Evolutionary conservation across 805 yeast genomes (phyloP), one percentile per base, ranked within the genome.

Genomic region (Hanseniaspora pseudoguilliermondii): DNA sequence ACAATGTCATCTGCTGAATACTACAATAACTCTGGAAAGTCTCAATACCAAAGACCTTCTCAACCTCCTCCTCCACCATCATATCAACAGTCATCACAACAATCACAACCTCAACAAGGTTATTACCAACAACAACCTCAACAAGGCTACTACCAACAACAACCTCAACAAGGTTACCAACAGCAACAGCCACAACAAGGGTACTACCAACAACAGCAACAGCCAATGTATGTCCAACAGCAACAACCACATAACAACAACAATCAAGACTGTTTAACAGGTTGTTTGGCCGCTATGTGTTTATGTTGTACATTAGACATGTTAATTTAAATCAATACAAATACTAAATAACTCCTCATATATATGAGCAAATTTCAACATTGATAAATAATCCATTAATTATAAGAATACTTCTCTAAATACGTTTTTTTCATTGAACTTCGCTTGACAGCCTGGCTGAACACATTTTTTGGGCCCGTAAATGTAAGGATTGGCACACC

Each of bases 391-490:
- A 40, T 41, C 43, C 43, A 13, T 18, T 35, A 18, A 38, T 32
- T 59, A 72, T 21, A 75, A 64, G 60, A 68, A 83, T 36, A 82
- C 65, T 63, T 83, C 88, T 34, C 74, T 72, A 65, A 84, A 81
- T 23, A 73, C 74, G 54, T 72, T 76, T 41, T 74, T 74, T 0
- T 73, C 71, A 15, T 75, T 72, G 40, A 82, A 68, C 29, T 64
- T 60, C 27, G 66, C 66, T 2, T 64, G 70, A 62, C 91, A 84
- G 2, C 65, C 76, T 1, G 62, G 57, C 2, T 78, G 85, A 36
- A 82, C 80, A 64, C 91, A 84, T 47, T 67, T 68, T 41, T 71
- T 66, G 0, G 89, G 89, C 0, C 86, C 81, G 59, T 71, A 76
- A 47, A 71, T 66, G 44, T 68, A 71, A 1, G 77, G 76, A 60